Percentiles rank a stretch among this genome's conserved stretches.
These are phyloP conservation scores for Cephalotrichum gorgonifer DNA, from an alignment of 2,329 filamentous ascomycete genomes.

Conservation along the genomic window DNA sequence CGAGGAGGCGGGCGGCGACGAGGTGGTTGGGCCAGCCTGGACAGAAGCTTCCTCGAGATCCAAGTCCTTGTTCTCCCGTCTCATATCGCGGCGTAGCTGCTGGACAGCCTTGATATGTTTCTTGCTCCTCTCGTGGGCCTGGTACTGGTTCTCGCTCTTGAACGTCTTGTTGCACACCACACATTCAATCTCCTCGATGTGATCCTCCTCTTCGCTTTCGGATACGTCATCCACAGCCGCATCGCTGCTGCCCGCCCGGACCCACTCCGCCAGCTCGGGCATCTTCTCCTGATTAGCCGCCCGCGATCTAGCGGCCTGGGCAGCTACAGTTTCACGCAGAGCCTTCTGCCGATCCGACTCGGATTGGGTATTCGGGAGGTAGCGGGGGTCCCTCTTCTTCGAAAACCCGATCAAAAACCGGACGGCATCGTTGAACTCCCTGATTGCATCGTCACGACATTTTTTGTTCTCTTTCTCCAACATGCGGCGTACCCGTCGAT, in stretches of 20 bases:
- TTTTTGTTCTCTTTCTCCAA: conserved; percentile 97
- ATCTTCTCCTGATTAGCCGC: conserved; percentile 72
- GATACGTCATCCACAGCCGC: conserved; percentile 52
- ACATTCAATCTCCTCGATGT: conserved; percentile 59
- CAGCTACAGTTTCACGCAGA: conserved; percentile 66
- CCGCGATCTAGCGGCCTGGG: conserved; percentile 74
- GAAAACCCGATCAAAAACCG: conserved; percentile 78
- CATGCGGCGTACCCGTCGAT: conserved; percentile 67
- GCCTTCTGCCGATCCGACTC: conserved; percentile 72
- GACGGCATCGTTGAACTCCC: conserved; percentile 89
- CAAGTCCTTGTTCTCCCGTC: conserved; percentile 60
- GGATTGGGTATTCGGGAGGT: conserved; percentile 63
- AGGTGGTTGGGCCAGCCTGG: background rate
- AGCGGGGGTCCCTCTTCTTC: conserved; percentile 83
- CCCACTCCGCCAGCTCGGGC: conserved; percentile 66
- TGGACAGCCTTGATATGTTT: conserved; percentile 86
- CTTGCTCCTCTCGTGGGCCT: conserved; percentile 91
- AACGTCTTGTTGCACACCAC: conserved; percentile 70
- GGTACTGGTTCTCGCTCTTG: conserved; percentile 83
- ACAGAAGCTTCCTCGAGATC: conserved; percentile 24
- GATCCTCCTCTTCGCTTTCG: conserved; percentile 39
- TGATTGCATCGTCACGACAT: conserved; percentile 67
- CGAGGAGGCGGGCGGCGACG: background rate
- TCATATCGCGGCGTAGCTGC: conserved; percentile 72
- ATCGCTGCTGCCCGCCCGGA: conserved; percentile 44